Conservation (phyloP, 495 filamentous ascomycete species). For the Tuber indicum region DNA sequence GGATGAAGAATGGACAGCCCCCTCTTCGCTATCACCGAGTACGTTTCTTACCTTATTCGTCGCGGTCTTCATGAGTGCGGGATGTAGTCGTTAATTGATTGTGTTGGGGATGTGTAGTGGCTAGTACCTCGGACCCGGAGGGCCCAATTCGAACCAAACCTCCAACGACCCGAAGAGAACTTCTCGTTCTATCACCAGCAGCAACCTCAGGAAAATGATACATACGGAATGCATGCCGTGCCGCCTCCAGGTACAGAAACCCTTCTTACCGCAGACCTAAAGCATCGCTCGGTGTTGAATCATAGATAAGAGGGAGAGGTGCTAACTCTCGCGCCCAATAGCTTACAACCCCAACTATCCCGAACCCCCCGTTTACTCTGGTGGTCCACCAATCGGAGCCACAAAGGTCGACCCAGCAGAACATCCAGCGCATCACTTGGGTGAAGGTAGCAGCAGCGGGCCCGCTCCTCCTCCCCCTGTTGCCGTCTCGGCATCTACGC, state of each 20-base stretch:
- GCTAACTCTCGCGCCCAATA: conserved; percentile 18
- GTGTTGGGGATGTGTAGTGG: conserved; percentile 48
- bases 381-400: conserved; percentile 42
- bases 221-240: conserved; percentile 55
- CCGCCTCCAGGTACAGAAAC: conserved; percentile 50
- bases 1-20: conserved; percentile 55
- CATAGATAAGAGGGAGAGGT: background rate
- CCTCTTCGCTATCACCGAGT: conserved; percentile 66
- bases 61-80: background rate
- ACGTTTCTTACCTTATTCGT: conserved; percentile 32
- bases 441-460: conserved; percentile 27
- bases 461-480: conserved; percentile 25
- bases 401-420: conserved; percentile 57
- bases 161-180: conserved; percentile 41
- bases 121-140: conserved; percentile 54
- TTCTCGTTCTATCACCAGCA: conserved; percentile 46
- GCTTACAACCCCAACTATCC: conserved; percentile 43
- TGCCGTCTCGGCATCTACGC: conserved; percentile 17
- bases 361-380: conserved; percentile 36
- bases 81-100: background rate
- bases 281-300: background rate
- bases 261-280: conserved; percentile 11
- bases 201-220: conserved; percentile 34
- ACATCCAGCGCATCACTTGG: conserved; percentile 30
- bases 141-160: conserved; percentile 51